Conservation (phyloP, 2,329 filamentous ascomycete species). For the Aspergillus ochraceoroseus region DNA sequence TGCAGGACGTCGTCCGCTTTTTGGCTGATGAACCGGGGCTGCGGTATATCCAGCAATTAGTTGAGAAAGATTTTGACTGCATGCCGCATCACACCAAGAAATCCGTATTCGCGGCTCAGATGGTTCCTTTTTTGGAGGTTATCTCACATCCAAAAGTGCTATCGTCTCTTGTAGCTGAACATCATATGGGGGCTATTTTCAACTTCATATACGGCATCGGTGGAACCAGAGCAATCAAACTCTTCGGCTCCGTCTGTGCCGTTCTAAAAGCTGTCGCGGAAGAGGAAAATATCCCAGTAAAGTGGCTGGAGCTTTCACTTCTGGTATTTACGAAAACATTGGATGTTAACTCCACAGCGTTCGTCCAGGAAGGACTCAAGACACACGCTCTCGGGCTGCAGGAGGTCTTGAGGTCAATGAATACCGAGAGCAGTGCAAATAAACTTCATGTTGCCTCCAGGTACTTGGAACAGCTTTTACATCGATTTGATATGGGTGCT, state of each 20-base stretch:
- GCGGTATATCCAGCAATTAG: slow-evolving; percentile 3
- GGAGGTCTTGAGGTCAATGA: slow-evolving; percentile 15
- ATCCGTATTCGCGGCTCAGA: slow-evolving; percentile 16
- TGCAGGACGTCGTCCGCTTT: slow-evolving; percentile 7
- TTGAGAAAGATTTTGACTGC: not conserved
- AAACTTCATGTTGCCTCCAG: slow-evolving; percentile 15
- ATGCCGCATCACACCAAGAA: not conserved
- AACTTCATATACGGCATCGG: slow-evolving; percentile 42
- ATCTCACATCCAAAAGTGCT: slow-evolving; percentile 42
- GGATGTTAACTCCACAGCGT: slow-evolving; percentile 37
- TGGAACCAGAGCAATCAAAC: slow-evolving; percentile 34
- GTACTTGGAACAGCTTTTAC: slow-evolving; percentile 18
- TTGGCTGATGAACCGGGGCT: slow-evolving; percentile 3
- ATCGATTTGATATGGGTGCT: slow-evolving; percentile 22
- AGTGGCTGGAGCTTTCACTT: slow-evolving; percentile 22
- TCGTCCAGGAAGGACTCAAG: slow-evolving; percentile 24
- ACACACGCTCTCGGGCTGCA: slow-evolving; percentile 16
- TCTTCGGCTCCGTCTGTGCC: slow-evolving; percentile 33
- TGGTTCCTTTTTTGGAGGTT: slow-evolving; percentile 41
- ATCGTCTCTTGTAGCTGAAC: slow-evolving; percentile 42
- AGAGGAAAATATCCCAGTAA: not conserved
- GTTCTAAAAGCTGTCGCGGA: slow-evolving; percentile 16
- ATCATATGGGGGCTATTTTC: slow-evolving; percentile 43
- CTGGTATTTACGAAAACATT: slow-evolving; percentile 28
- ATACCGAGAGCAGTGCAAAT: slow-evolving; percentile 2